Conservation (phyloP, 2,329 filamentous ascomycete genomes). For the Fusarium sp. region DNA sequence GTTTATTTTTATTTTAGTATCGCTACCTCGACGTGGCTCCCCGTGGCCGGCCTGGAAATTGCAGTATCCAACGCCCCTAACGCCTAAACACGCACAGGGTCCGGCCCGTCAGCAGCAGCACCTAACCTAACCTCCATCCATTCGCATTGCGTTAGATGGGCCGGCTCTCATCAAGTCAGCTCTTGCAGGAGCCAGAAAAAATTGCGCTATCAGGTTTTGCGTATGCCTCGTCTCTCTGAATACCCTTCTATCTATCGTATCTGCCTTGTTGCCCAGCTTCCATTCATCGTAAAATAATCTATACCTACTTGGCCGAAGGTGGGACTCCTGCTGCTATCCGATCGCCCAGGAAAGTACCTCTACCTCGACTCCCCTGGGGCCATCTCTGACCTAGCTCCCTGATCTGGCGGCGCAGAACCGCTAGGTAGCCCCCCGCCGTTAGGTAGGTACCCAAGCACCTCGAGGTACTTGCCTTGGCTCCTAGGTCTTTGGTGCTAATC, state of each 20-base stretch:
- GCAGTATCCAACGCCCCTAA: constrained; percentile 37
- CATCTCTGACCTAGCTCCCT: constrained; percentile 20
- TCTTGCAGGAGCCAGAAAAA: neutral
- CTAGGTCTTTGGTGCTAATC: constrained; percentile 23
- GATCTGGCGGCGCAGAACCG: constrained; percentile 25
- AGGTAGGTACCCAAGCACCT: constrained; percentile 23
- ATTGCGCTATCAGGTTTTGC: neutral
- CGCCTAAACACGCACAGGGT: constrained; percentile 20
- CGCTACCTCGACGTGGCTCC: constrained; percentile 31
- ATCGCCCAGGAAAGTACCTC: constrained; percentile 12
- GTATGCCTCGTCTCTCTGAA: neutral
- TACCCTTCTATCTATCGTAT: neutral
- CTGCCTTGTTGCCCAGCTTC: neutral
- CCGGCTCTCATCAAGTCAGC: neutral
- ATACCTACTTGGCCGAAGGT: neutral
- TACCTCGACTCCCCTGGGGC: constrained; percentile 13
- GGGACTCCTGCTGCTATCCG: constrained; percentile 20
- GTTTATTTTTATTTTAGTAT: constrained; percentile 35
- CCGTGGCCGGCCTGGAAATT: constrained; percentile 35
- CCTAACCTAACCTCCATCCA: constrained; percentile 21
- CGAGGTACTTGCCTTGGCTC: constrained; percentile 26
- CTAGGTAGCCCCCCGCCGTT: constrained; percentile 17
- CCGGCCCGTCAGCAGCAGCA: constrained; percentile 30
- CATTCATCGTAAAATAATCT: neutral
- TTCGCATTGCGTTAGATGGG: constrained; percentile 22